Evolutionary conservation across 495 filamentous ascomycete species (phyloP).

Genomic region (Bryoglossum gracile): DNA sequence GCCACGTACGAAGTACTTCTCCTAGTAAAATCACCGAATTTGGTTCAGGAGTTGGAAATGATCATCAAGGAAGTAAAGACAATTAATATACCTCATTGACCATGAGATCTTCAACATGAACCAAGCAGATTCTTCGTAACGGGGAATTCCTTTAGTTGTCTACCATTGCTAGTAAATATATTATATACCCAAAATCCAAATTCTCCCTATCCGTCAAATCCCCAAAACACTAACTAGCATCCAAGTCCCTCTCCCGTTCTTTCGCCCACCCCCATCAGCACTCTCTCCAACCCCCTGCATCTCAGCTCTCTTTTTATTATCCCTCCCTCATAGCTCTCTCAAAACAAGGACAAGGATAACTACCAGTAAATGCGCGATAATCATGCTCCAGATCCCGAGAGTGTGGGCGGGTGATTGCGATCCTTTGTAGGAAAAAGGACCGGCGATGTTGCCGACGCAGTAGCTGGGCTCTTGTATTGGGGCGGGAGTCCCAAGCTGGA

Average conservation of each 20-base stretch:
- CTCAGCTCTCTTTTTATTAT: constrained; percentile 41
- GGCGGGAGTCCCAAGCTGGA: too few species aligned
- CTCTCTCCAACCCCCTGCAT: constrained; percentile 37
- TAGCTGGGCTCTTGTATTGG: too few species aligned
- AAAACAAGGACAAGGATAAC: constrained; percentile 51
- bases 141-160: too few species aligned
- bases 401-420: constrained; percentile 47
- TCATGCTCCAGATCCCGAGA: constrained; percentile 57
- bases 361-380: constrained; percentile 47
- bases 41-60: too few species aligned
- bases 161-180: too few species aligned
- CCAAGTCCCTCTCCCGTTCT: constrained; percentile 37
- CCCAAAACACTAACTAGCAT: constrained; percentile 42
- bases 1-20: too few species aligned
- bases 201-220: constrained; percentile 24
- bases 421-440: constrained; percentile 15
- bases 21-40: too few species aligned
- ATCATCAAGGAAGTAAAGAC: too few species aligned
- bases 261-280: constrained; percentile 38
- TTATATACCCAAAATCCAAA: constrained; percentile 15
- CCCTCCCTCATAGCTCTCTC: constrained; percentile 51
- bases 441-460: constrained; percentile 13
- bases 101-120: too few species aligned
- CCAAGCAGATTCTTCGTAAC: too few species aligned
- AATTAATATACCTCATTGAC: too few species aligned